Evolutionary conservation across 371 early-diverging fungal genomes (phyloP), one percentile per base, ranked within the genome.

Genomic region (Thermomucor indicae-seudaticae): DNA sequence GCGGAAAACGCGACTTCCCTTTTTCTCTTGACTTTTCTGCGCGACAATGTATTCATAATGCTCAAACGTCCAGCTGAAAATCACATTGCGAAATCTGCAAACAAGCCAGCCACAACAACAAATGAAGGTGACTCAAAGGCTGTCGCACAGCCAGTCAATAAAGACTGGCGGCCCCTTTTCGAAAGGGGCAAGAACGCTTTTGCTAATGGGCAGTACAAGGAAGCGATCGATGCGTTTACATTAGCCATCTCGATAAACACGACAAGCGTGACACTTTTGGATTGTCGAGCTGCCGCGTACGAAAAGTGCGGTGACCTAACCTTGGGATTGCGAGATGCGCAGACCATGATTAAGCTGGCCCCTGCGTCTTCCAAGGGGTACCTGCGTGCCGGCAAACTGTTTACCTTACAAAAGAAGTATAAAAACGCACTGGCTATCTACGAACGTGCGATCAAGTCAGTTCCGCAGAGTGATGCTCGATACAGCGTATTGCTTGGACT

Each of bases 361-460:
- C 69, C 75, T 2, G 41, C 22, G 16, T 54, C 56, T 16, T 51
- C 75, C 0, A 57, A 66, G 50, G 75, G 75, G 5, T 74, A 74
- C 40, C 45, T 74, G 8, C 56, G 75, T 1, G 57, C 58, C 3
- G 65, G 64, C 12, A 70, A 70, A 24, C 22, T 68, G 6, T 43
- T 70, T 4, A 27, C 48, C 0, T 28, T 62, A 4, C 60, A 66
- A 27, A 44, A 55, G 12, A 51, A 57, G 23, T 42, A 42, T 14
- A 23, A 49, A 3, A 42, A 41, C 12, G 69, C 72, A 0, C 20
- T 54, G 3, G 39, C 39, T 2, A 34, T 62, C 2, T 72, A 66
- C 41, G 42, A 50, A n/a, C 55, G 53, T 2, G 72, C 54, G 0
- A 39, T 62, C 11, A 28, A 45, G 11, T 45, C 29, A 14, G 69